Conservation (phyloP, 148 eudicot species). For the Rhododendron simsii region DNA sequence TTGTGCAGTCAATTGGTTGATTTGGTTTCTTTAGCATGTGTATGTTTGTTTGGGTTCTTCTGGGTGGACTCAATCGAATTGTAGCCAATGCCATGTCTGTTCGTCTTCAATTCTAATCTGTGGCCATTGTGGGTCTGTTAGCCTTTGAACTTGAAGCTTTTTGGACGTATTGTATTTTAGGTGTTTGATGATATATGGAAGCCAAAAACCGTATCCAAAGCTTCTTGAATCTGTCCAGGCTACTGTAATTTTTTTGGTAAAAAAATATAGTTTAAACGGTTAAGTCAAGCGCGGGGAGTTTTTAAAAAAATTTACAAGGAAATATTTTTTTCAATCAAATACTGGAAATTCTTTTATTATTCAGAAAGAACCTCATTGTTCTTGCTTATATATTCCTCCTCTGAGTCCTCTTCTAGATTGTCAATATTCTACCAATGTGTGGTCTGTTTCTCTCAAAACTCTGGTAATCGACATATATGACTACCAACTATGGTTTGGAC, state of each 20-base stretch:
- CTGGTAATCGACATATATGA: neutral
- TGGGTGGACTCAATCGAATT: too few relatives aligned
- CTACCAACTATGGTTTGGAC: neutral
- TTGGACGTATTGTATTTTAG: neutral
- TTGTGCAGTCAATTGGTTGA: neutral
- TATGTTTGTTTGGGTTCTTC: neutral
- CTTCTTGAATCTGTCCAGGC: too few relatives aligned
- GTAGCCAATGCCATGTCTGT: neutral
- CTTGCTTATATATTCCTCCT: neutral
- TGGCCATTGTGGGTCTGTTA: neutral
- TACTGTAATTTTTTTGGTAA: too few relatives aligned
- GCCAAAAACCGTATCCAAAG: neutral
- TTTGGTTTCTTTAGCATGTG: neutral
- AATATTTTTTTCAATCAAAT: too few relatives aligned
- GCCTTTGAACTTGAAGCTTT: neutral
- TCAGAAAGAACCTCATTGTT: too few relatives aligned
- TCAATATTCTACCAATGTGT: neutral
- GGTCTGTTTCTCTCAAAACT: too few relatives aligned
- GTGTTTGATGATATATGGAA: neutral
- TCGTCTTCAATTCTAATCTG: too few relatives aligned
- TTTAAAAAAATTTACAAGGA: too few relatives aligned
- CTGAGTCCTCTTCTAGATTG: neutral
- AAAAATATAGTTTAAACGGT: too few relatives aligned
- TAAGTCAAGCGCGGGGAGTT: too few relatives aligned
- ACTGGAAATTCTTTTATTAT: too few relatives aligned